Evolutionary conservation across 2,329 filamentous ascomycete genomes (phyloP).

Genomic region (Corinectria fuckeliana): DNA sequence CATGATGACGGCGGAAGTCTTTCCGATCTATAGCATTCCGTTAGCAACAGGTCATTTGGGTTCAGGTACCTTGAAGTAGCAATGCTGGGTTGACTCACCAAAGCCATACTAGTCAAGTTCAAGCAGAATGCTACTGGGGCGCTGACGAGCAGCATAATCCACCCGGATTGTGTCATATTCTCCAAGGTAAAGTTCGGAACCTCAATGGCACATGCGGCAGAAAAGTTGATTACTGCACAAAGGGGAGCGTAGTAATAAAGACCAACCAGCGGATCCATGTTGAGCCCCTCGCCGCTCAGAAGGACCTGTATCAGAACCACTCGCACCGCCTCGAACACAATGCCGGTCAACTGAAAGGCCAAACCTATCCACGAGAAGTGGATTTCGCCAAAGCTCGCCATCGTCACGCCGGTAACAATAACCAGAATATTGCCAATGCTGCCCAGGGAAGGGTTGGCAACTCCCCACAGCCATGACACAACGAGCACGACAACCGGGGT

Average conservation of each 20-base stretch:
- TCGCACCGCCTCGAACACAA: constrained; percentile 78
- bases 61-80: constrained; percentile 6
- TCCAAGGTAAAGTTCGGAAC: constrained; percentile 66
- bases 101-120: constrained; percentile 80
- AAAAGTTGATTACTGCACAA: constrained; percentile 78
- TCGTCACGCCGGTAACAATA: constrained; percentile 56
- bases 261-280: constrained; percentile 85
- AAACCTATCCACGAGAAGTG: constrained; percentile 69
- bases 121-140: constrained; percentile 77
- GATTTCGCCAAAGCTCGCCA: constrained; percentile 66
- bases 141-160: constrained; percentile 69
- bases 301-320: constrained; percentile 84
- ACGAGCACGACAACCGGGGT: constrained; percentile 71
- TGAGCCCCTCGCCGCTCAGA: constrained; percentile 74
- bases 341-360: constrained; percentile 73
- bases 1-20: constrained; percentile 82
- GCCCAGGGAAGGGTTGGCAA: constrained; percentile 52
- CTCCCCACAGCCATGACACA: constrained; percentile 62
- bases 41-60: background rate
- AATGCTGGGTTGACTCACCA: constrained; percentile 64
- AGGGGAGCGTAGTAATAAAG: constrained; percentile 88
- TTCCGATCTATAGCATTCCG: constrained; percentile 70
- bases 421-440: constrained; percentile 54
- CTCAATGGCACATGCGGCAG: constrained; percentile 72
- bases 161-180: constrained; percentile 69